Conservation (phyloP, 2,329 filamentous ascomycete genomes). For the Xylariaceae sp. region DNA sequence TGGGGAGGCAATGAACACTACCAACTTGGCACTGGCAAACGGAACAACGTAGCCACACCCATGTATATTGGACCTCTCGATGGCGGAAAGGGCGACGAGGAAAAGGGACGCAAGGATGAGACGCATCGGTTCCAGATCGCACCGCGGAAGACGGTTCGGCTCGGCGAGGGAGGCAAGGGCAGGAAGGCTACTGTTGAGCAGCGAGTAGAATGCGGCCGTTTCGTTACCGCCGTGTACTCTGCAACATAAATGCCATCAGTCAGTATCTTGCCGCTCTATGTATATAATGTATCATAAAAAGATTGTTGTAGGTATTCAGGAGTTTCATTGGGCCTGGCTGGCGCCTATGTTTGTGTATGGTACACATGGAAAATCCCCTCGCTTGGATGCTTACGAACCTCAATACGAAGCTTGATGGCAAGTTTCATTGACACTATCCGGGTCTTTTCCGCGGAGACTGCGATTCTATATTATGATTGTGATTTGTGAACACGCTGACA, state of each 20-base stretch:
- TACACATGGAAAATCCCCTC: slow-evolving; percentile 13
- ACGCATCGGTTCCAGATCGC: slow-evolving; percentile 75
- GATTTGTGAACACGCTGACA: no score
- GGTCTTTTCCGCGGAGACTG: slow-evolving; percentile 7
- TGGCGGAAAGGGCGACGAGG: slow-evolving; percentile 49
- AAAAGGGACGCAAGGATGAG: slow-evolving; percentile 55
- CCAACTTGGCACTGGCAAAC: slow-evolving; percentile 85
- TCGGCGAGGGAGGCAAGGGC: slow-evolving; percentile 56
- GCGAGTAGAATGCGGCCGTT: slow-evolving; percentile 78
- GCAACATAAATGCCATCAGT: slow-evolving; percentile 24
- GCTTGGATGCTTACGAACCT: slow-evolving; percentile 22
- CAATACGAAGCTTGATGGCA: neutral
- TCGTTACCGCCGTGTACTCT: slow-evolving; percentile 79
- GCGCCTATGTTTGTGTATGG: slow-evolving; percentile 3
- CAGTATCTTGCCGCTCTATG: neutral
- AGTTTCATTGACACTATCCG: neutral
- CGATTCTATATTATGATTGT: no score
- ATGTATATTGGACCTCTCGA: slow-evolving; percentile 76
- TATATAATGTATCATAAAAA: slow-evolving; percentile 22
- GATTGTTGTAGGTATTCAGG: slow-evolving; percentile 9
- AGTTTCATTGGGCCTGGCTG: slow-evolving; percentile 1
- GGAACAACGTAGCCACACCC: slow-evolving; percentile 72
- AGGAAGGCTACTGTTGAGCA: slow-evolving; percentile 75
- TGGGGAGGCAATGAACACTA: slow-evolving; percentile 95
- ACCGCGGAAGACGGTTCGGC: slow-evolving; percentile 63